These are phyloP conservation scores for Penicillium sp. DNA, from an alignment of 2,329 filamentous ascomycete species.

Conservation along the genomic window DNA sequence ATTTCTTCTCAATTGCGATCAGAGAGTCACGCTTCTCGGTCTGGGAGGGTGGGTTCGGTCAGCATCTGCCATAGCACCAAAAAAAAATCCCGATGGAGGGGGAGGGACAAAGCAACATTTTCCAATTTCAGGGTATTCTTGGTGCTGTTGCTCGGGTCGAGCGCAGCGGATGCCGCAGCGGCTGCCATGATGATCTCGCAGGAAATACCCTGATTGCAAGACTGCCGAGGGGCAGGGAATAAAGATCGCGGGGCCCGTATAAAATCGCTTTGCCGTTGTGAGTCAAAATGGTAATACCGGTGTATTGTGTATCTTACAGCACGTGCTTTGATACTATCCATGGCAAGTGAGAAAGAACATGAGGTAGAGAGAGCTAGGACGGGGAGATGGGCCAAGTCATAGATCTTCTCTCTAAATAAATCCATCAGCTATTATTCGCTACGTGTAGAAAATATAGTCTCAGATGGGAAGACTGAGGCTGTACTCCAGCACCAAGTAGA, in stretches of 20 bases:
- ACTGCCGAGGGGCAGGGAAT: slow-evolving; percentile 19
- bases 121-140: slow-evolving; percentile 65
- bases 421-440: too few relatives aligned
- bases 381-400: too few relatives aligned
- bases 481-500: too few relatives aligned
- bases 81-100: slow-evolving; percentile 22
- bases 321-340: slow-evolving; percentile 1
- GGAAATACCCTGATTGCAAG: slow-evolving; percentile 26
- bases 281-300: slow-evolving; percentile 13
- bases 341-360: neutral
- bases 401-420: neutral
- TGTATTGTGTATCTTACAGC: slow-evolving; percentile 8
- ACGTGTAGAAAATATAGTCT: too few relatives aligned
- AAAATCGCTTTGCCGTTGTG: slow-evolving; percentile 25
- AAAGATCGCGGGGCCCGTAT: slow-evolving; percentile 27
- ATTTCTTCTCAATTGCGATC: slow-evolving; percentile 70
- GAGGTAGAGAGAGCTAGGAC: too few relatives aligned
- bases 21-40: slow-evolving; percentile 34
- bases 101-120: slow-evolving; percentile 44
- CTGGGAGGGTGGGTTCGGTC: slow-evolving; percentile 18
- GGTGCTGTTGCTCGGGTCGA: slow-evolving; percentile 54
- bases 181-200: slow-evolving; percentile 39
- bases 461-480: too few relatives aligned
- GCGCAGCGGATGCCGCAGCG: slow-evolving; percentile 52
- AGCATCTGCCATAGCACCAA: slow-evolving; percentile 6